A percentile compares a stretch with the other conserved stretches of the same genome.
Conservation (phyloP, 2,329 filamentous ascomycete species). For the Aspergillus neoniger region DNA sequence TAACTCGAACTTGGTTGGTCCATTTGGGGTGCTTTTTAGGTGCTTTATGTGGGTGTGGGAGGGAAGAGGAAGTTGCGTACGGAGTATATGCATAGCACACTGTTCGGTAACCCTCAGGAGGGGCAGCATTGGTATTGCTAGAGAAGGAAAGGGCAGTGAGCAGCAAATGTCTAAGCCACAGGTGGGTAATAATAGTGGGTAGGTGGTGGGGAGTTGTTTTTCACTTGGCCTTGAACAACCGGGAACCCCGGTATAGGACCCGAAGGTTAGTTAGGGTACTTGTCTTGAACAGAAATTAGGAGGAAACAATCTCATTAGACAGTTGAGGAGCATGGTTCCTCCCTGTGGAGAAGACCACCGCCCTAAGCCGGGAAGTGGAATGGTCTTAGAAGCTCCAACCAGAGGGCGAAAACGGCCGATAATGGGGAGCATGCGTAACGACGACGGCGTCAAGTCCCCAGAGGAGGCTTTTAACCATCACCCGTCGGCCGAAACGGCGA, state of each 20-base stretch:
- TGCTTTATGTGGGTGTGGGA: background rate
- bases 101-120: background rate
- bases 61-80: background rate
- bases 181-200: background rate
- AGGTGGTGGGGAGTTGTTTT: background rate
- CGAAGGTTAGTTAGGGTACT: slow-evolving; percentile 12
- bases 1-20: background rate
- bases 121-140: background rate
- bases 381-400: slow-evolving; percentile 16
- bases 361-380: slow-evolving; percentile 18
- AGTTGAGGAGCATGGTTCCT: slow-evolving; percentile 24
- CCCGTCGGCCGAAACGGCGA: slow-evolving; percentile 16
- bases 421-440: slow-evolving; percentile 22
- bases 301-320: slow-evolving; percentile 5
- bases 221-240: slow-evolving; percentile 8
- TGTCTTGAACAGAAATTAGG: slow-evolving; percentile 4
- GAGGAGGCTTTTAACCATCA: slow-evolving; percentile 11
- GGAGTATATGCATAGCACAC: background rate
- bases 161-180: slow-evolving; percentile 10
- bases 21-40: background rate
- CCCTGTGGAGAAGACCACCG: slow-evolving; percentile 22
- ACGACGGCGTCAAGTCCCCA: slow-evolving; percentile 24
- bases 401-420: slow-evolving; percentile 18
- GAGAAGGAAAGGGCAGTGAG: background rate
- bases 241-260: slow-evolving; percentile 17